Evolutionary conservation across 768 basidiomycete genomes (phyloP), one percentile per base, ranked within the genome.

Genomic region (Tylopilus felleus): DNA sequence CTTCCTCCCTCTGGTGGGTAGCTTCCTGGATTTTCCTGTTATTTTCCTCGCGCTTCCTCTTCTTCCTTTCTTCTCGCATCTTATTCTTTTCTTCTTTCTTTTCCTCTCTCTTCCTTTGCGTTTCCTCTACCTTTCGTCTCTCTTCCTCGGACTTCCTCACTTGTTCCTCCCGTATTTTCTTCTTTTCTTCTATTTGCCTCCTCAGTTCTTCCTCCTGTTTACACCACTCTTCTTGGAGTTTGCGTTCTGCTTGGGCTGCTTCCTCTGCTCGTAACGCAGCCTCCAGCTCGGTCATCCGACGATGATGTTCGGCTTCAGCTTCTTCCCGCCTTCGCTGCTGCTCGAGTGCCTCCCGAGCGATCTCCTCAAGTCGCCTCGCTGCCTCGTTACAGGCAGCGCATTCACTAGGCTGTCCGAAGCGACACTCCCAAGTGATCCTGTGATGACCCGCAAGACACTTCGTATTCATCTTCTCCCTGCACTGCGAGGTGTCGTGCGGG

Each of bases 361-460:
- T 74, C 53, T 71, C 63, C 49, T 77, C 75, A 0, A 72, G 74
- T 2, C 63, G 53, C 51, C 69, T 73, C 0, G 54, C 62, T 33
- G 73, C 25, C 25, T 27, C 25, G 4, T 27, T 7, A 27, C 85
- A 86, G 35, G 68, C 68, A 9, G 36, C 39, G 59, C 85, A 86
- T 3, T 51, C 56, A 0, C 65, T 36, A 3, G 76, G 75, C 2
- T 49, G 59, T 0, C 61, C 63, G 45, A 75, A 42, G 35, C 70
- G 64, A 51, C 85, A 88, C 55, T 72, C 68, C 69, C 75, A 79
- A 0, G 54, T 52, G 33, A 69, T 67, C 1, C 39, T 41, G 54
- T 88, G 86, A 0, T 74, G 74, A 9, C 74, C 72, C 5, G 68
- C 55, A 0, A 40, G 7, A 61, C 86, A 87, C 47, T 60, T 70